Evolutionary conservation across 2,329 filamentous ascomycete genomes (phyloP).

Genomic region (Teratosphaeria epicoccoides): DNA sequence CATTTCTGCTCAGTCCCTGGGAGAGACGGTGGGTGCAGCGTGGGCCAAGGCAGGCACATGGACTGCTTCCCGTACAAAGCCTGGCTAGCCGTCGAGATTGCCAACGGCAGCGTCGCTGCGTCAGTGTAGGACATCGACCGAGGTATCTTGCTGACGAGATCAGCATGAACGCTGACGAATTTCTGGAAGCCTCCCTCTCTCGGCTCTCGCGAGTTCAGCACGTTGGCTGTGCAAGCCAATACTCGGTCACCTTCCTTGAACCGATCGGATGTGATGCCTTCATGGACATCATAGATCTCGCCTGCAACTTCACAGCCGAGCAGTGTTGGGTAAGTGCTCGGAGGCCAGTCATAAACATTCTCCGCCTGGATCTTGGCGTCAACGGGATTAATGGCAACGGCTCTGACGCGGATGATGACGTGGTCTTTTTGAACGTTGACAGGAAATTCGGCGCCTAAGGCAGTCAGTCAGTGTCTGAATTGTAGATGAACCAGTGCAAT

Average conservation of each 20-base stretch:
- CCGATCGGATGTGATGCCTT: slow-evolving; percentile 17
- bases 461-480: neutral
- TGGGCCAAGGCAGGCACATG: slow-evolving; percentile 31
- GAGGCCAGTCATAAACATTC: slow-evolving; percentile 14
- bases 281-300: slow-evolving; percentile 27
- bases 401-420: slow-evolving; percentile 27
- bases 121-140: slow-evolving; percentile 27
- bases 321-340: slow-evolving; percentile 19
- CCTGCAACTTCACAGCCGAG: slow-evolving; percentile 30
- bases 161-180: slow-evolving; percentile 23
- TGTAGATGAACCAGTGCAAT: neutral
- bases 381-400: slow-evolving; percentile 30
- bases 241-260: slow-evolving; percentile 30
- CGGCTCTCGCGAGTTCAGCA: slow-evolving; percentile 13
- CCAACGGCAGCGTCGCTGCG: slow-evolving; percentile 34
- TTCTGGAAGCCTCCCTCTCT: slow-evolving; percentile 25
- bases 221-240: slow-evolving; percentile 16
- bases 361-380: slow-evolving; percentile 29
- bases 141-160: slow-evolving; percentile 30
- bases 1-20: slow-evolving; percentile 27
- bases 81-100: slow-evolving; percentile 34
- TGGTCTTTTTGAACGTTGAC: slow-evolving; percentile 13
- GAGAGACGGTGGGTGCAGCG: slow-evolving; percentile 17
- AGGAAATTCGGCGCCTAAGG: neutral
- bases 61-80: slow-evolving; percentile 24